Conservation (phyloP, 2,329 filamentous ascomycete species). For the Penicillium vulpinum region DNA sequence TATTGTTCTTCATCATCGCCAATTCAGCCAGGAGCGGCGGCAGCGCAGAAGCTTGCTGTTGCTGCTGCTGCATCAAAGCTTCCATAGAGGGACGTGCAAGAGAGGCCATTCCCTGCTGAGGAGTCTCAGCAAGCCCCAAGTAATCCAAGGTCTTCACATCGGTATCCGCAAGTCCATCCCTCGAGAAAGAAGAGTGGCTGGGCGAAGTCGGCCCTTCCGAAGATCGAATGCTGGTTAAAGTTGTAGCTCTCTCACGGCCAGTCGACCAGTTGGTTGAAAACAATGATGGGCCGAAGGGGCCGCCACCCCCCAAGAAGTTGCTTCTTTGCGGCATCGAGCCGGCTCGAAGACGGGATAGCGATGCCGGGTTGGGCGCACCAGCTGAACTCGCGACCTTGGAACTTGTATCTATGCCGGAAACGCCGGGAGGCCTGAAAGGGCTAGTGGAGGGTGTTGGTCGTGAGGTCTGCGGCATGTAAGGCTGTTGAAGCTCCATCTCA, state of each 20-base stretch:
- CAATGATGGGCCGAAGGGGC: conserved; percentile 82
- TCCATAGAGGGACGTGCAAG: conserved; percentile 63
- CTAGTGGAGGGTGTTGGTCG: conserved; percentile 83
- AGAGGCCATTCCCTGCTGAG: conserved; percentile 74
- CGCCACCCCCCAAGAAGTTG: conserved; percentile 60
- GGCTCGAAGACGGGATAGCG: conserved; percentile 82
- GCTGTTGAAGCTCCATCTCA: conserved; percentile 55
- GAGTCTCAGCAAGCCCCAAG: conserved; percentile 89
- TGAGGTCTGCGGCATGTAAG: conserved; percentile 71
- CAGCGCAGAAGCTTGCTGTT: conserved; percentile 46
- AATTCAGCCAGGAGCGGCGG: conserved; percentile 72
- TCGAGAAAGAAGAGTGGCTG: conserved; percentile 79
- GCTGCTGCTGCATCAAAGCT: conserved; percentile 52
- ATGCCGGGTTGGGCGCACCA: conserved; percentile 62
- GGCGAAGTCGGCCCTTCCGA: conserved; percentile 85
- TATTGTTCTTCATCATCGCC: conserved; percentile 74
- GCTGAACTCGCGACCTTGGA: conserved; percentile 44
- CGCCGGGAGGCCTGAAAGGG: conserved; percentile 70
- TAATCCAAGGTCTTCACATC: conserved; percentile 96
- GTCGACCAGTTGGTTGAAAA: conserved; percentile 85
- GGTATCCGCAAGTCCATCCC: conserved; percentile 78
- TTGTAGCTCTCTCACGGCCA: conserved; percentile 79
- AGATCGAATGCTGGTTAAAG: conserved; percentile 85
- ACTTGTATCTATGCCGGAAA: conserved; percentile 43
- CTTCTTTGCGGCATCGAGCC: conserved; percentile 92